Base-by-base conservation (phyloP, 1,284 basidiomycete genomes). In the Ganoderma lingzhi region DNA sequence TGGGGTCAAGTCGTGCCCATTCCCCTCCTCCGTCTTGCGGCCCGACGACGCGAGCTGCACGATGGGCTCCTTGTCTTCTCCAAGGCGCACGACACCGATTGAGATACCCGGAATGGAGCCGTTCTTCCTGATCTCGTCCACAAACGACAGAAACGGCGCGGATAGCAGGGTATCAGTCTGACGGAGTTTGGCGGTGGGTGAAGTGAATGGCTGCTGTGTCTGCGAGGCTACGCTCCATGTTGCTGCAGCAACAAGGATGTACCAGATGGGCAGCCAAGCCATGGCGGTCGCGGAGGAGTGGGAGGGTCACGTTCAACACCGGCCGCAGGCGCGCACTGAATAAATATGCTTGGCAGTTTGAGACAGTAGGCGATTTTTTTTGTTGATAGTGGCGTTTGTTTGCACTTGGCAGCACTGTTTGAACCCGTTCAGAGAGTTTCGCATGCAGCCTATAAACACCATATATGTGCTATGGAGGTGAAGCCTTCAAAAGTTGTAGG, bases 21-120 rank as follows among this genome's bases (percentile, higher is more conserved):
- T 73, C 2, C 80, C 79, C 12, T 77, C 75, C 67, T 81, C 80
- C 3, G 73, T 76, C 44, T 68, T 76, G n/a, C 64, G 73, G 2
- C 79, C 78, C 67, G 73, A 78, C 0, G 71, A 62, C 9, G 64
- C 66, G 5, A 73, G 39, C 23, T 73, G 62, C 15, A 62, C 42
- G 2, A 63, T 2, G 0, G 72, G 68, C 30, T 65, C n/a, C 37
- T 68, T 64, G 17, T 59, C 64, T 2, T 70, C 58, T 6, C 70
- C 75, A 10, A 74, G 74, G 15, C 67, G 75, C 3, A 77, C 72
- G 14, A 76, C 63, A 1, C 70, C 76, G 9, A 78, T 41, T 0
- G 74, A 63, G n/a, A 77, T 41, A 0, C 78, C 78, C 0, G 76
- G 75, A 17, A 78, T 70, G 3, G 66, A 56, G 0, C 66, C 63